Base-by-base conservation (phyloP, 352 stramenopile genomes). In the Phytopythium delawarense region DNA sequence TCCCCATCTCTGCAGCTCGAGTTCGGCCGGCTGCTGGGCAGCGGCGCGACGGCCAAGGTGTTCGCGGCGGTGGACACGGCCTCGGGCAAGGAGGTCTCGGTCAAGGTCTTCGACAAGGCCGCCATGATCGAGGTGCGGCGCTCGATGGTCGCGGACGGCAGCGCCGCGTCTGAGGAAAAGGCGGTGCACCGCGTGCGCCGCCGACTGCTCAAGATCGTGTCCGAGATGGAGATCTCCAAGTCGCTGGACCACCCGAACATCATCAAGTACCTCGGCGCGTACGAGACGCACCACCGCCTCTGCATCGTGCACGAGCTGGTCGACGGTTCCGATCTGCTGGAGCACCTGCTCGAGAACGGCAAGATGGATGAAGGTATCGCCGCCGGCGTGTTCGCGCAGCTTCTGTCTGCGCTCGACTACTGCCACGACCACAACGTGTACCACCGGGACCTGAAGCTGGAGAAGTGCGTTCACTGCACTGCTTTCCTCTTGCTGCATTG, bases 381-480 rank as follows among this genome's bases (percentile, higher is more conserved):
- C 6, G 71, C 76, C 46, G 61, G 72, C 21, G 78, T 92, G 13
- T 88, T 90, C 53, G 51, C 60, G 15, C 89, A 98, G 78, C 87
- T 98, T 73, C 78, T 98, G 48, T 92, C 84, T n/a, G 87, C 91
- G 35, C 74, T 98, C n/a, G 76, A 89, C 46, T 97, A 98, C 67
- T 96, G 96, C 64, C 93, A 98, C 69, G 81, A 76, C 3, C 67
- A 79, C 55, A 81, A 94, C 65, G 88, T 98, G 57, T 97, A 91
- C 68, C 95, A 98, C 75, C 90, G 95, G 51, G 95, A 98, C 68
- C 76, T 98, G 45, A 98, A 98, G 71, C 78, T 98, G 37, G 95
- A 98, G 68, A 98, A 98, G 73, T 97, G 66, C 55, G 72, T 72
- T 18, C 23, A 0, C 2, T 34, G 25, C 23, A 12, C 16, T 3